Evolutionary conservation across 768 basidiomycete genomes (phyloP).

Genomic region (Boletales sp.): DNA sequence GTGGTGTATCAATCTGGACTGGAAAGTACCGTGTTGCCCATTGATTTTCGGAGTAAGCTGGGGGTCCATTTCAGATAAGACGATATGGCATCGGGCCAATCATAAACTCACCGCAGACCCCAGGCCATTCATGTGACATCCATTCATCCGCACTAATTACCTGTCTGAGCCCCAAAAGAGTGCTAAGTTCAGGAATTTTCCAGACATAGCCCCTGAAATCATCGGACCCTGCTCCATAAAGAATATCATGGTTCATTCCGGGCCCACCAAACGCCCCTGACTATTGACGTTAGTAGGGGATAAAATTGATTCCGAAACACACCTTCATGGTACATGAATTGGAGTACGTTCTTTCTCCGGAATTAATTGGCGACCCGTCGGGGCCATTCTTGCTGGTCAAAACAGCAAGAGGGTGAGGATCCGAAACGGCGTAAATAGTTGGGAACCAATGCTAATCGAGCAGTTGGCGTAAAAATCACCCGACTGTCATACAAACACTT

Average conservation of each 20-base stretch:
- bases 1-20: conserved; percentile 57
- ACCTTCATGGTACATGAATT: conserved; percentile 83
- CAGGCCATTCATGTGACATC: conserved; percentile 31
- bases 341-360: conserved; percentile 52
- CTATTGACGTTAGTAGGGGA: conserved; percentile 32
- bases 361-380: conserved; percentile 47
- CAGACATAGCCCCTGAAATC: conserved; percentile 80
- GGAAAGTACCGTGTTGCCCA: conserved; percentile 52
- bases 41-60: conserved; percentile 46
- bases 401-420: conserved; percentile 66
- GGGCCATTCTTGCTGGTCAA: conserved; percentile 59
- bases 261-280: conserved; percentile 74
- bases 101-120: conserved; percentile 27
- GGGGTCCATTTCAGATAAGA: conserved; percentile 4
- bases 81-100: conserved; percentile 11
- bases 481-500: conserved; percentile 17
- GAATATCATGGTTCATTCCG: conserved; percentile 47
- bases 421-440: conserved; percentile 64
- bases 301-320: conserved; percentile 1
- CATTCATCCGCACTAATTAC: conserved; percentile 47
- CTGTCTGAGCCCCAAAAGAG: conserved; percentile 43
- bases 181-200: conserved; percentile 56
- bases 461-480: conserved; percentile 1
- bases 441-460: conserved; percentile 58
- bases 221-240: conserved; percentile 77